Evolutionary conservation across 1,284 basidiomycete genomes (phyloP), one percentile per base, ranked within the genome.

Genomic region (Microbotryum scabiosae): DNA sequence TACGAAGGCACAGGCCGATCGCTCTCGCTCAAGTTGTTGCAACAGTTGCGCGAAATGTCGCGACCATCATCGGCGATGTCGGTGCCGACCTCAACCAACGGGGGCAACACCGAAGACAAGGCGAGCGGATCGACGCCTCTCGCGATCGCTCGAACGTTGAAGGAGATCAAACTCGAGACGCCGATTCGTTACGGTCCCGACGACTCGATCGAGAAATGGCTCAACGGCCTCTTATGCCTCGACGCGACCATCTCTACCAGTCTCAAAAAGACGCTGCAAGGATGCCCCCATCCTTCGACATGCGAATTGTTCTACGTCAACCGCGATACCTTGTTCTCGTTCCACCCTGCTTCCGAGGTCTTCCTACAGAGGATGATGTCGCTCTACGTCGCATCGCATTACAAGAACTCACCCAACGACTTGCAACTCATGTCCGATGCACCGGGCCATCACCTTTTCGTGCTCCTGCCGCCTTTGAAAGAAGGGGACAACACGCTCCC

Each of bases 401-500:
- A 99, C 81, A 99, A 99, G 77, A 99, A 98, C 76, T 90, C 93
- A 73, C 96, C 96, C 23, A 98, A 99, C 74, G 96, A 98, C 74
- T 80, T 99, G 49, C 94, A 98, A 75, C 83, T 99, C 58, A 84
- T 98, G 75, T 90, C 88, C 9, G 96, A 98, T 72, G 96, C 96
- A 0, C 96, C 96, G 0, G 92, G 91, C 0, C 94, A 98, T 73
- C 90, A 94, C 70, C 82, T 98, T 14, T 99, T 97, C 69, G 96
- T 99, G 2, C 82, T 99, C 0, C 79, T 98, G 1, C 92, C 93
- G 0, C 96, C 92, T 0, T 79, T 96, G 51, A 85, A 86, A 71
- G 88, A 90, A 60, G 87, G 92, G 65, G 87, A 90, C 73, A 86
- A 81, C 43, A 82, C 85, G 61, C 80, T 97, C 0, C 92, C 92